Conservation (phyloP, 495 filamentous ascomycete species). For the Lophium mytilinum region DNA sequence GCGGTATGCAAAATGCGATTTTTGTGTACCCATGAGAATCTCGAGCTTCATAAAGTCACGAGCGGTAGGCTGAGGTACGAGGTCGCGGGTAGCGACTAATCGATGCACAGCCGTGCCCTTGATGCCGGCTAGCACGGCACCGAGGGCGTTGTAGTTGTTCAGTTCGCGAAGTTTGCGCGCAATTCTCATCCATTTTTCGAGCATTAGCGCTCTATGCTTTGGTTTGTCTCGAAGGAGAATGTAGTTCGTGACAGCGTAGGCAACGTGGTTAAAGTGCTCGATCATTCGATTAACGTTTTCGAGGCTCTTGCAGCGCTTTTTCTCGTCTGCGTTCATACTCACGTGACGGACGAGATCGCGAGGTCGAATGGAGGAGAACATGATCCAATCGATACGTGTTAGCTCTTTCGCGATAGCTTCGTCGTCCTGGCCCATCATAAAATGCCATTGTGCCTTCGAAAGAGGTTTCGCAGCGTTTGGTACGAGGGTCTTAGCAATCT, state of each 20-base stretch:
- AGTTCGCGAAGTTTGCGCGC: constrained; percentile 71
- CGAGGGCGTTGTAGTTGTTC: constrained; percentile 96
- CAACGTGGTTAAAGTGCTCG: constrained; percentile 90
- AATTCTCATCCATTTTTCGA: constrained; percentile 84
- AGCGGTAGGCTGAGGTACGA: constrained; percentile 59
- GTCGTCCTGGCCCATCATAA: constrained; percentile 70
- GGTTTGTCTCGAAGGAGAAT: constrained; percentile 90
- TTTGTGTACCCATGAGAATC: constrained; percentile 85
- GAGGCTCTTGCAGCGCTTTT: constrained; percentile 70
- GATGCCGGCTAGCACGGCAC: constrained; percentile 87
- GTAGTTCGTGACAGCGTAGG: constrained; percentile 84
- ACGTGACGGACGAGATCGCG: constrained; percentile 90
- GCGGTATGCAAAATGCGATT: constrained; percentile 88
- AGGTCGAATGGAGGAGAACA: constrained; percentile 93
- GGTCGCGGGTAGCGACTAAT: constrained; percentile 68
- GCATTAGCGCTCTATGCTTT: constrained; percentile 79
- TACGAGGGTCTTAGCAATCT: constrained; percentile 58
- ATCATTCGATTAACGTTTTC: constrained; percentile 89
- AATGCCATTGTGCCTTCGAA: constrained; percentile 72
- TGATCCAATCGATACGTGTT: constrained; percentile 92
- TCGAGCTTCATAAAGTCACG: constrained; percentile 83
- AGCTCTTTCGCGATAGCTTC: constrained; percentile 84
- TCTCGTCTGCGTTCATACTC: constrained; percentile 59
- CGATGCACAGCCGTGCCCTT: constrained; percentile 81
- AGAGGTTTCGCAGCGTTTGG: constrained; percentile 52